Evolutionary conservation across 805 yeast genomes (phyloP), one percentile per base, ranked within the genome.

Genomic region (Candida maris): DNA sequence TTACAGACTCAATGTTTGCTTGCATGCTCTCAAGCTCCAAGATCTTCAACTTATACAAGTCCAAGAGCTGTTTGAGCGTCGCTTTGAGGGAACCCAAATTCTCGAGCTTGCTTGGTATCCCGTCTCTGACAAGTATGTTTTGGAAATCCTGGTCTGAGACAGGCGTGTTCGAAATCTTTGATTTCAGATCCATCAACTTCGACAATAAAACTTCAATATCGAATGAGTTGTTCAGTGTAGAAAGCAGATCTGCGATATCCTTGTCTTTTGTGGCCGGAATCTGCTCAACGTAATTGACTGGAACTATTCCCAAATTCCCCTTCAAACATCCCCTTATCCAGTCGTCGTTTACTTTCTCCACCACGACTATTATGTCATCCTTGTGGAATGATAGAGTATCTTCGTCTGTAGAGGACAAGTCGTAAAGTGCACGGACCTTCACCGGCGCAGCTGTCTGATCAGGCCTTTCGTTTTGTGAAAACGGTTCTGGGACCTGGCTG

Each of bases 251-350:
- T 6, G 62, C 61, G 4, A 81, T 42, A 45, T 88, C 89, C 32
- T 72, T 71, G 2, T 75, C 69, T 0, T 85, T 68, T 23, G 82
- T 80, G 30, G 79, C 82, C 1, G 79, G 74, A 4, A 88, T 64
- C 2, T 88, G 88, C 0, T 85, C 74, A 1, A 93, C 97, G 54
- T 93, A 91, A 57, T 91, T 91, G 40, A 85, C 72, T 0, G 98
- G 98, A 61, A 91, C 88, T 10, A 93, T 81, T 14, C 98, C 98
- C 34, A 79, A 70, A 37, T 71, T 73, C 1, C 96, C 96, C 37
- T 75, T 71, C 34, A 91, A 62, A 5, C 91, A 76, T 12, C 98
- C 98, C 47, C 86, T 73, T 82, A 96, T 85, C 98, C 98, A 91
- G 54, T 91, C 97, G 44, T 85, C 72, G 57, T 88, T 89, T 5